Percentiles rank a stretch among this genome's conserved stretches.
Conservation (phyloP, 805 yeast genomes). For the Lachancea meyersii region DNA sequence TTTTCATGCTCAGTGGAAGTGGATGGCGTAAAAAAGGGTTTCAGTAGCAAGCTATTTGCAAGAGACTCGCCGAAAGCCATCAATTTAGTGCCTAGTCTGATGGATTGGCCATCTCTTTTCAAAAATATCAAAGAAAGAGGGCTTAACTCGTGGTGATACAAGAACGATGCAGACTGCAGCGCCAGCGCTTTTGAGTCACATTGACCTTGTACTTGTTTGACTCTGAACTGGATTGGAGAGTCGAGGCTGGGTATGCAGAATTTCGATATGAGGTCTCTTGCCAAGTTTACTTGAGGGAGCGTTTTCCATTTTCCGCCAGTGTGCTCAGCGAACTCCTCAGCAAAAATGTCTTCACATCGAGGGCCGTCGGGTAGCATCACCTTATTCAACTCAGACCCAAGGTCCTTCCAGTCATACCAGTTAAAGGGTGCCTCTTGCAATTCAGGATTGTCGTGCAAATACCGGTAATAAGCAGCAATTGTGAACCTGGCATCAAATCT, state of each 20-base stretch:
- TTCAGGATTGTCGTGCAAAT: not conserved
- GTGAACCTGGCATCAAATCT: slow-evolving; percentile 2
- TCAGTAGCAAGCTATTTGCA: not conserved
- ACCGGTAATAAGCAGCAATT: not conserved
- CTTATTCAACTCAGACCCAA: not conserved
- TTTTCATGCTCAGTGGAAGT: not conserved
- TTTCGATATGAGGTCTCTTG: not conserved
- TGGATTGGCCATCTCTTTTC: not conserved
- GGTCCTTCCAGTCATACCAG: slow-evolving; percentile 10
- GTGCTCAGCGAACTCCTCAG: not conserved
- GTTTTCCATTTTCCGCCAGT: not conserved
- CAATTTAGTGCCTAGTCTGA: not conserved
- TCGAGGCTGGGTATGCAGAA: not conserved
- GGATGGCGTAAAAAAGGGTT: not conserved
- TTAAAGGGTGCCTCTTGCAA: not conserved
- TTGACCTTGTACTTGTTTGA: not conserved
- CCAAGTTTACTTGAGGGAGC: not conserved
- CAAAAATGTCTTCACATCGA: slow-evolving; percentile 2
- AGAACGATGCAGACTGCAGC: slow-evolving; percentile 5
- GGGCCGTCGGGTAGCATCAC: not conserved
- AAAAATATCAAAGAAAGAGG: not conserved
- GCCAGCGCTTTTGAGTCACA: slow-evolving; percentile 3
- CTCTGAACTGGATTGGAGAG: slow-evolving; percentile 1
- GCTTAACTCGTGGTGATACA: not conserved
- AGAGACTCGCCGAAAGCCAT: not conserved